phyloP scores from a whole-genome alignment of 768 basidiomycete genomes.

The Mycena capillaripes region DNA sequence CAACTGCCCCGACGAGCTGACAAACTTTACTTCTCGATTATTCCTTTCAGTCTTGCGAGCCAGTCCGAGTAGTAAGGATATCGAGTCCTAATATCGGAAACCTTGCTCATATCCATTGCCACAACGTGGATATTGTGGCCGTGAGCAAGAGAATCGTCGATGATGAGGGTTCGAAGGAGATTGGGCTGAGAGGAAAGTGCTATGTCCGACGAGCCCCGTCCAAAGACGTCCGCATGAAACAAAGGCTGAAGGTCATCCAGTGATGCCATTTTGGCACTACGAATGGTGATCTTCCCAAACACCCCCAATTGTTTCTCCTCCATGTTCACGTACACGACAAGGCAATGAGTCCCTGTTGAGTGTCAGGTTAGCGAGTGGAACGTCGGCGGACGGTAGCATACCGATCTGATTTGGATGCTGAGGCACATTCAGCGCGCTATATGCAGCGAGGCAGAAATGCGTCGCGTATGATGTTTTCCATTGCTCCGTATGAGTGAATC shows the following conservation, averaged over 20 bases:
- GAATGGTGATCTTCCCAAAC: conserved; percentile 7
- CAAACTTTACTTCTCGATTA: conserved; percentile 10
- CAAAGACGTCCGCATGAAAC: conserved; percentile 12
- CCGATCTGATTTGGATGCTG: conserved; percentile 16
- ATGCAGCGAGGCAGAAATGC: conserved; percentile 7
- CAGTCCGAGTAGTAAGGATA: neutral
- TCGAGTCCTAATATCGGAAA: neutral
- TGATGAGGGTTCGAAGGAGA: conserved; percentile 2
- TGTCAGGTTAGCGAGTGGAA: neutral
- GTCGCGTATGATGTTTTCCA: conserved; percentile 3
- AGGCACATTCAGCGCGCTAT: conserved; percentile 14
- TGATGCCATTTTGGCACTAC: conserved; percentile 10
- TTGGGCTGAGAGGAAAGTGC: neutral
- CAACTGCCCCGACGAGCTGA: neutral
- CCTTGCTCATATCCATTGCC: conserved; percentile 3
- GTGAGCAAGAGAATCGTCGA: neutral
- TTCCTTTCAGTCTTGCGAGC: neutral
- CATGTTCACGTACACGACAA: conserved; percentile 5
- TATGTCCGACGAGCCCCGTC: neutral
- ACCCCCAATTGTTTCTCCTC: conserved; percentile 6
- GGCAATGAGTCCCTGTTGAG: conserved; percentile 7
- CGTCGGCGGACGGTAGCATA: neutral
- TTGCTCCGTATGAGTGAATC: neutral
- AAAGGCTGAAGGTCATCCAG: conserved; percentile 4
- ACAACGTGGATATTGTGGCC: neutral